Conservation (phyloP, 805 yeast genomes). For the Cyberlindnera mississippiensis region DNA sequence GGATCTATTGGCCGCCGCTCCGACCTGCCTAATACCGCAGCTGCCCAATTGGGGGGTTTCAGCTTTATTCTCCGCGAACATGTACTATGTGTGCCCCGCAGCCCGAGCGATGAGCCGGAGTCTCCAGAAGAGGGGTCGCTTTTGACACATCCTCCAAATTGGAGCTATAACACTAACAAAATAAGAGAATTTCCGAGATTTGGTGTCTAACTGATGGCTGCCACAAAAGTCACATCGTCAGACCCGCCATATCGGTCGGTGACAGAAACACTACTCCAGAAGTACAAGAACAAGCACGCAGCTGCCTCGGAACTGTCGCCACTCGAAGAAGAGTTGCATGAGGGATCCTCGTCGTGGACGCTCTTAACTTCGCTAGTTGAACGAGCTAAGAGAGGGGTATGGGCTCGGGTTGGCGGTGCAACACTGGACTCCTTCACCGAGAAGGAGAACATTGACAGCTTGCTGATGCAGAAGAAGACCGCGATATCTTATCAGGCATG, state of each 20-base stretch:
- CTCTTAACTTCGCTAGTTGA: constrained; percentile 1
- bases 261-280: constrained; percentile 4
- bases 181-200: too few species aligned
- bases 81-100: too few species aligned
- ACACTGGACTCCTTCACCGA: constrained; percentile 26
- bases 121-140: too few species aligned
- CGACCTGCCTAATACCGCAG: not conserved
- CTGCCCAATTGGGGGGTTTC: not conserved
- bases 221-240: not conserved
- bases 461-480: constrained; percentile 41
- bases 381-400: not conserved
- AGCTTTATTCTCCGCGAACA: not conserved
- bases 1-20: not conserved
- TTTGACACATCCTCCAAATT: too few species aligned
- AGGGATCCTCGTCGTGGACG: constrained; percentile 1
- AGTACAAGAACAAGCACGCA: not conserved
- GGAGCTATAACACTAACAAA: too few species aligned
- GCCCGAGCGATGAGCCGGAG: too few species aligned
- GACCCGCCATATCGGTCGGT: not conserved
- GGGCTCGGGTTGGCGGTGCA: constrained; percentile 6
- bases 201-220: not conserved
- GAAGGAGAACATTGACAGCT: constrained; percentile 34
- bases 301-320: not conserved
- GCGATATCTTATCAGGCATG: constrained; percentile 59
- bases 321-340: not conserved